Evolutionary conservation across 371 early-diverging fungal genomes (phyloP), one percentile per base, ranked within the genome.

Genomic region (Lichtheimia hyalospora): DNA sequence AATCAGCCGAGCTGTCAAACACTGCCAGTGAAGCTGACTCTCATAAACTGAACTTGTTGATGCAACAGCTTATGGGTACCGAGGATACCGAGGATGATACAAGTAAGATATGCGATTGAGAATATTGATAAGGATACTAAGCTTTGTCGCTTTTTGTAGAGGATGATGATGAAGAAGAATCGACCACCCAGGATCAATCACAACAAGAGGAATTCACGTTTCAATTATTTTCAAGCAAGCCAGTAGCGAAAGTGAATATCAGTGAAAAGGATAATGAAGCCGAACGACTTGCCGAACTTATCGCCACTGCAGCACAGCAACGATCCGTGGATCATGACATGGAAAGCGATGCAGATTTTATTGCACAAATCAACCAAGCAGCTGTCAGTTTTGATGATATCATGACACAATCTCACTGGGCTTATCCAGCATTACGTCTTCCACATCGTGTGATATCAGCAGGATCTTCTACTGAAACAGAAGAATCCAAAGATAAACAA

Each of bases 321-420:
- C 74, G 68, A 57, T 51, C 56, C 0, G 63, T 69, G 14, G 78
- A 77, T 23, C 69, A 70, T 54, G 76, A 79, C 23, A 18, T 42
- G 27, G 76, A 79, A 57, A 66, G 50, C n/a, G 73, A 74, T 49
- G 71, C 74, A 13, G 74, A 67, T 1, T 73, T 75, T 49, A 20
- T 58, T 23, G 61, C 69, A 16, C 64, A 52, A n/a, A 44, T 75
- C 7, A 39, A 54, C 2, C 64, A 67, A 39, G 63, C 64, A 4
- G 71, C 61, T 2, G 39, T 76, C 4, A 65, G 57, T 16, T 72
- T 62, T 51, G 68, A 68, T 28, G 63, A 68, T 15, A 63, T 79
- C 15, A 58, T 78, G 49, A 21, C 61, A 48, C 74, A 78, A 54
- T 74, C 78, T 8, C 43, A 40, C 8, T 54, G 60, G 58, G 53